These are phyloP conservation scores for Cyamopsis tetragonoloba DNA, from an alignment of 306 rosid species.

Conservation along the genomic window DNA sequence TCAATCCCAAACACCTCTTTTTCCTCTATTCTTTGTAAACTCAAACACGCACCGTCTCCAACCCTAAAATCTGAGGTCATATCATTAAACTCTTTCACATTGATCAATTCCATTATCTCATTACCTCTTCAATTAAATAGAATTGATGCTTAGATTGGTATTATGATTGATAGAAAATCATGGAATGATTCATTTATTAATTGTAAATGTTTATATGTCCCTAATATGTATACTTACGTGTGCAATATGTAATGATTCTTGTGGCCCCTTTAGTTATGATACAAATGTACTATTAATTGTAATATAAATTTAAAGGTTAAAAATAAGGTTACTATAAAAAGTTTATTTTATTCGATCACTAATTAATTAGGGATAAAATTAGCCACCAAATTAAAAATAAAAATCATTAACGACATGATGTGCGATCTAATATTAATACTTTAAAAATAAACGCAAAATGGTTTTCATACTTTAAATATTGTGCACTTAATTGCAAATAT, in stretches of 20 bases:
- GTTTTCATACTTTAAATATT: too few species aligned
- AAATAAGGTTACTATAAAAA: too few species aligned
- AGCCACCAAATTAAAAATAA: too few species aligned
- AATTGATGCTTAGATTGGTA: neutral
- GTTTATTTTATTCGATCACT: too few species aligned
- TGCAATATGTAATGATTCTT: slow-evolving; percentile 11
- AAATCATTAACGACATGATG: too few species aligned
- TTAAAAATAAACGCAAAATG: too few species aligned
- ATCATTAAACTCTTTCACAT: slow-evolving; percentile 21
- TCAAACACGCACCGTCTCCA: slow-evolving; percentile 36
- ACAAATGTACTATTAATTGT: too few species aligned
- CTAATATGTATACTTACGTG: slow-evolving; percentile 7
- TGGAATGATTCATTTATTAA: neutral
- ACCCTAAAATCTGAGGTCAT: neutral
- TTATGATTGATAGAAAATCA: neutral
- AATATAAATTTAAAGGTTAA: too few species aligned
- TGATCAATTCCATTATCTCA: neutral
- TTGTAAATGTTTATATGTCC: neutral
- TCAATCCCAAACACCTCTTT: slow-evolving; percentile 23
- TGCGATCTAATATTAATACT: too few species aligned
- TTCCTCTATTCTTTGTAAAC: slow-evolving; percentile 25
- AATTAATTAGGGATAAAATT: too few species aligned
- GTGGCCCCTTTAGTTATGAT: too few species aligned
- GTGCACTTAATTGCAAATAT: too few species aligned
- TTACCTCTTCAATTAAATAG: neutral